Evolutionary conservation across 2,329 filamentous ascomycete species (phyloP), one percentile per base, ranked within the genome.

Genomic region (Elsinoe fawcettii): DNA sequence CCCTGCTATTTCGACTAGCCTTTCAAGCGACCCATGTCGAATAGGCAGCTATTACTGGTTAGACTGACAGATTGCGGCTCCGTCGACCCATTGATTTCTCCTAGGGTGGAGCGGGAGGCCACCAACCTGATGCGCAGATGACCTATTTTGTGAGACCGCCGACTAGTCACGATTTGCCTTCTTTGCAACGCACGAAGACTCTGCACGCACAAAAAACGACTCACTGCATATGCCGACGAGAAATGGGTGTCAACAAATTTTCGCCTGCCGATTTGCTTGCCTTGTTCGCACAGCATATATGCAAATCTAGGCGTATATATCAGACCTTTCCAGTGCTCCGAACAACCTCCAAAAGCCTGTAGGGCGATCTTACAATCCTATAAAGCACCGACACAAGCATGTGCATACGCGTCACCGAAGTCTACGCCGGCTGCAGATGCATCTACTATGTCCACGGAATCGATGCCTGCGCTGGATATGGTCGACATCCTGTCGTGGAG

Each of bases 361-460:
- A 30, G 27, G 9, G 9, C 27, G 9, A 9, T 9, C 27, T 5
- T 30, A 5, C 27, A 30, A 30, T 9, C 5, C 27, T 5, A 9
- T 30, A 30, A 5, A 37, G 3, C 14, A 37, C 4, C 34, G 9
- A 14, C 5, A 12, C 41, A 51, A 25, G 25, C 57, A 66, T 61
- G 57, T 59, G 56, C 27, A 62, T 56, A 11, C 60, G 61, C 23
- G 64, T 51, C 9, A 60, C 47, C 12, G 57, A 57, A 43, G 54
- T 51, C 8, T 60, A 58, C 47, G 56, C 59, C 16, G 53, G 34
- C 44, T 60, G 59, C 37, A 53, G 53, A 23, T 60, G 59, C 41
- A 25, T 60, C 32, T 60, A 60, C 47, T 41, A 56, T 37, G 54
- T 60, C n/a, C 59, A 60, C 46, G 54, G 44, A 18, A 47, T 60